A percentile compares a stretch with the other conserved stretches of the same genome.
phyloP scores from a whole-genome alignment of 108 stramenopile species.

The Skeletonema costatum region DNA sequence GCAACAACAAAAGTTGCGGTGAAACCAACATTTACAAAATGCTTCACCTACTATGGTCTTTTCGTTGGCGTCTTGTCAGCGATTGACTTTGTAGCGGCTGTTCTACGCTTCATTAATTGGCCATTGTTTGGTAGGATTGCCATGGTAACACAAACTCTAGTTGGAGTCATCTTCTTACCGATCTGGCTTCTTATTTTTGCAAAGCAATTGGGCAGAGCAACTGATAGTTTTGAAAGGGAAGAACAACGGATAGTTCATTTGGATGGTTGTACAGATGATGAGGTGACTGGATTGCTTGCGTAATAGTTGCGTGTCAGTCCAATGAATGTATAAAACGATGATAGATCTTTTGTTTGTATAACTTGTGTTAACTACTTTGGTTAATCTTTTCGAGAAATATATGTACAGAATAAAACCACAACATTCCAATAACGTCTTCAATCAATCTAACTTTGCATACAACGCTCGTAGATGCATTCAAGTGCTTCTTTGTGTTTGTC shows the following conservation, averaged over 20 bases:
- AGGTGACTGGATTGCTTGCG: slow-evolving; percentile 1
- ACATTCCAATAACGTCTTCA: not conserved
- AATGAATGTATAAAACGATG: not conserved
- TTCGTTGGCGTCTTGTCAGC: slow-evolving; percentile 56
- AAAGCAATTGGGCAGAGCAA: slow-evolving; percentile 53
- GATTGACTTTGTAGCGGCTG: slow-evolving; percentile 65
- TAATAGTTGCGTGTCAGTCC: not conserved
- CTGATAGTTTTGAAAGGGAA: slow-evolving; percentile 27
- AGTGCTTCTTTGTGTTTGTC: not conserved
- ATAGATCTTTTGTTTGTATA: not conserved
- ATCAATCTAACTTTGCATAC: not conserved
- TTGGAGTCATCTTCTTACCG: slow-evolving; percentile 65
- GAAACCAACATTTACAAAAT: slow-evolving; percentile 50
- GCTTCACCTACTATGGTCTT: slow-evolving; percentile 56
- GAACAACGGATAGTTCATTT: slow-evolving; percentile 7
- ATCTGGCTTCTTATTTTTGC: slow-evolving; percentile 63
- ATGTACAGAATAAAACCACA: not conserved
- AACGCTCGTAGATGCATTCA: not conserved
- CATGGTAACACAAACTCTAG: slow-evolving; percentile 44
- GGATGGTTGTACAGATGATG: not conserved
- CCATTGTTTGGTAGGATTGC: slow-evolving; percentile 47
- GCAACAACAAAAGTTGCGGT: slow-evolving; percentile 1
- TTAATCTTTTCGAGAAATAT: not conserved
- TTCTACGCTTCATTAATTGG: slow-evolving; percentile 63
- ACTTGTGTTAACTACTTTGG: not conserved